Percentiles rank a stretch among this genome's conserved stretches.
These are phyloP conservation scores for Colletotrichum plurivorum DNA, from an alignment of 2,329 filamentous ascomycete species.

Conservation along the genomic window DNA sequence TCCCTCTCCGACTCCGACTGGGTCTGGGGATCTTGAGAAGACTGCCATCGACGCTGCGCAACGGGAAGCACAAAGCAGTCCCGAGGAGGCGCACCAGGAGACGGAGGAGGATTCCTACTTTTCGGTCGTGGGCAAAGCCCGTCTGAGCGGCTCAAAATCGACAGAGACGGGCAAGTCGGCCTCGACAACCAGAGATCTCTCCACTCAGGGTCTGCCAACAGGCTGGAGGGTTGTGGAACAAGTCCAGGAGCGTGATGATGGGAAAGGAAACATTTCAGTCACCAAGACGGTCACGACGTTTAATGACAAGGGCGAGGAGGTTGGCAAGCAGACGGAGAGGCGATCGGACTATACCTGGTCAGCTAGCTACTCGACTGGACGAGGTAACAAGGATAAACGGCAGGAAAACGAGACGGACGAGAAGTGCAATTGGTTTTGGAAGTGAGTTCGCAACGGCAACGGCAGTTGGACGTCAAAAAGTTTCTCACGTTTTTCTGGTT, in stretches of 20 bases:
- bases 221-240: constrained; percentile 39
- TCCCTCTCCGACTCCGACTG: not conserved
- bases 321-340: constrained; percentile 35
- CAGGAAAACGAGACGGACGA: constrained; percentile 20
- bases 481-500: not conserved
- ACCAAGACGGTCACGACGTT: constrained; percentile 39
- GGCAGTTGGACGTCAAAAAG: not conserved
- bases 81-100: constrained; percentile 16
- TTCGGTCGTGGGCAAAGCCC: constrained; percentile 33
- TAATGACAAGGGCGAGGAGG: constrained; percentile 40
- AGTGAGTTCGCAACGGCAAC: constrained; percentile 17
- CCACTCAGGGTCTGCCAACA: constrained; percentile 20
- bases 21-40: not conserved
- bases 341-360: constrained; percentile 39
- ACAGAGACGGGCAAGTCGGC: constrained; percentile 9
- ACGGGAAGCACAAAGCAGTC: not conserved
- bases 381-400: constrained; percentile 13
- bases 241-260: constrained; percentile 35
- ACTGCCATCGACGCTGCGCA: not conserved
- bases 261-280: constrained; percentile 35
- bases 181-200: constrained; percentile 31
- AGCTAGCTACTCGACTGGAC: constrained; percentile 29
- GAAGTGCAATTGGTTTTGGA: constrained; percentile 39
- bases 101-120: constrained; percentile 38
- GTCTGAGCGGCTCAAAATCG: constrained; percentile 21